Evolutionary conservation across 352 stramenopile species (phyloP).

Genomic region (Phytophthora fragariae): DNA sequence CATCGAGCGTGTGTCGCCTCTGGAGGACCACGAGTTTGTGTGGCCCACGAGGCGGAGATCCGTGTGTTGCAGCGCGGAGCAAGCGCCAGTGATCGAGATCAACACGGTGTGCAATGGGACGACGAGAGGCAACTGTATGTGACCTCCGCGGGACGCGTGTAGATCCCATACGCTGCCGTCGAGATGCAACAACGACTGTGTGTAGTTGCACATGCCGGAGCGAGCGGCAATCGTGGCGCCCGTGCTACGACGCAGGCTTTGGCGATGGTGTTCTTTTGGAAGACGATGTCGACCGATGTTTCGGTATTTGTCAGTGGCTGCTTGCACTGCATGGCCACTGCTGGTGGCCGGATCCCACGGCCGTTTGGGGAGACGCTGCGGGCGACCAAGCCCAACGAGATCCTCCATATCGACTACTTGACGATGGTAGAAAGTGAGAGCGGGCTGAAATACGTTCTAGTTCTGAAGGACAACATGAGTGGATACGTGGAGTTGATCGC

Average conservation of each 20-base stretch:
- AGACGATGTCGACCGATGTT: constrained; percentile 14
- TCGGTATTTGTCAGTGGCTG: constrained; percentile 14
- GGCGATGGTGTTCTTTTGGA: constrained; percentile 21
- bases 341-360: neutral
- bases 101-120: too few relatives aligned
- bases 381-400: neutral
- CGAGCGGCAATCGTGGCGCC: constrained; percentile 29
- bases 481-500: too few relatives aligned
- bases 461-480: too few relatives aligned
- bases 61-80: neutral
- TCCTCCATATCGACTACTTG: constrained; percentile 48
- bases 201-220: constrained; percentile 36
- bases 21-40: neutral
- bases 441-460: too few relatives aligned
- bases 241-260: neutral
- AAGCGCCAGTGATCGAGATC: too few relatives aligned
- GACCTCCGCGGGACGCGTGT: neutral
- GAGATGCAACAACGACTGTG: constrained; percentile 31
- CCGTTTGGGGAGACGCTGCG: constrained; percentile 27
- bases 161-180: constrained; percentile 3
- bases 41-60: neutral
- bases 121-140: neutral
- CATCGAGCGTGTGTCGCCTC: neutral
- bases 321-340: constrained; percentile 21
- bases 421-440: too few relatives aligned